Evolutionary conservation across 1,284 basidiomycete genomes (phyloP).

Genomic region (Chalciporus piperatoides): DNA sequence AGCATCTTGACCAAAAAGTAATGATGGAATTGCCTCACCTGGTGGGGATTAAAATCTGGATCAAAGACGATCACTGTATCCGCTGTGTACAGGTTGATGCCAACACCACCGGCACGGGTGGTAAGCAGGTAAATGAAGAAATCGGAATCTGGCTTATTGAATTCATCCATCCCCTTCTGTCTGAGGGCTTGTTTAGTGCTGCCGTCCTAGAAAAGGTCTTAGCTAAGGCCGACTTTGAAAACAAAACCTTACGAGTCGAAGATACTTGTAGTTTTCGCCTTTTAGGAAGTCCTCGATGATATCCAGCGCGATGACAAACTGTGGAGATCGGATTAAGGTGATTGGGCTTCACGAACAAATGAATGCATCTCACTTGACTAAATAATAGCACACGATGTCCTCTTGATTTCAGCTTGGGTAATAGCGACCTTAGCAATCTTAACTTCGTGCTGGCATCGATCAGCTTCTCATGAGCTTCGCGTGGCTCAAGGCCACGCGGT

Average conservation of each 20-base stretch:
- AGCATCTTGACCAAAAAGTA: constrained; percentile 1
- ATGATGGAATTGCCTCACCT: constrained; percentile 43
- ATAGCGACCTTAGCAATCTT: constrained; percentile 73
- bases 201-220: constrained; percentile 63
- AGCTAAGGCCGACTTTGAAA: not conserved
- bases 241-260: constrained; percentile 70
- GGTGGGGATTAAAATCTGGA: constrained; percentile 94
- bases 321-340: constrained; percentile 3
- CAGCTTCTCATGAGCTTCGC: constrained; percentile 74
- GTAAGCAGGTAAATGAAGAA: constrained; percentile 89
- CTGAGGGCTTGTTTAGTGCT: constrained; percentile 83
- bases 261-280: constrained; percentile 87
- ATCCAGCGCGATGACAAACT: constrained; percentile 92
- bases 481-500: constrained; percentile 55
- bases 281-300: constrained; percentile 90
- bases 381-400: constrained; percentile 96
- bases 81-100: constrained; percentile 87
- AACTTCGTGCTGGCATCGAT: constrained; percentile 88
- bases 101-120: constrained; percentile 94
- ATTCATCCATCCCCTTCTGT: constrained; percentile 93
- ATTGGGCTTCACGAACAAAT: not conserved
- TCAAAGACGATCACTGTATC: constrained; percentile 93
- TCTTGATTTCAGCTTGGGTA: constrained; percentile 84
- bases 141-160: constrained; percentile 84
- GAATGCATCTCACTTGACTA: constrained; percentile 73